These are phyloP conservation scores for Cladobotryum protrusum DNA, from an alignment of 2,329 filamentous ascomycete species.

Conservation along the genomic window DNA sequence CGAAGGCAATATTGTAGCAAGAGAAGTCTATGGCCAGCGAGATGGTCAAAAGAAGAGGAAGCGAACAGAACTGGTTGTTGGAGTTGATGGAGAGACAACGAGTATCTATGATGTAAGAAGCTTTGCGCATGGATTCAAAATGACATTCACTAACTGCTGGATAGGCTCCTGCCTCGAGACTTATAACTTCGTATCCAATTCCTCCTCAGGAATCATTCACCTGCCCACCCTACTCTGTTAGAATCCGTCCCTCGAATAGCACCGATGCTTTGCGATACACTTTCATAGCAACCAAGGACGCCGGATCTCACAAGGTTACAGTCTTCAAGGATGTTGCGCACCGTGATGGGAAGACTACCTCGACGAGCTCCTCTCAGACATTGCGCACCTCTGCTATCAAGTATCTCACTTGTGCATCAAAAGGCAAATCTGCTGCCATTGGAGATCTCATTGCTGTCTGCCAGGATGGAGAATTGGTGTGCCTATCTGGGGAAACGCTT, in stretches of 20 bases:
- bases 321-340: conserved; percentile 54
- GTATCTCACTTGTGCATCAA: conserved; percentile 29
- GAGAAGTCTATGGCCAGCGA: conserved; percentile 55
- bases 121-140: not conserved
- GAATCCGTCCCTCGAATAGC: conserved; percentile 42
- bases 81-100: conserved; percentile 58
- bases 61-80: conserved; percentile 57
- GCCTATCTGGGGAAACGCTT: conserved; percentile 50
- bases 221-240: conserved; percentile 54
- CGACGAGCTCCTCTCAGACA: conserved; percentile 40
- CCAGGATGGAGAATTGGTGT: conserved; percentile 54
- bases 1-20: conserved; percentile 47
- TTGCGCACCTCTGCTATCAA: conserved; percentile 33
- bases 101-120: conserved; percentile 58
- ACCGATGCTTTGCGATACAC: conserved; percentile 52
- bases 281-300: conserved; percentile 51
- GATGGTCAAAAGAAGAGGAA: conserved; percentile 55
- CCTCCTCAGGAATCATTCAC: conserved; percentile 59
- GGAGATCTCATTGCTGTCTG: conserved; percentile 49
- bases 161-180: conserved; percentile 53
- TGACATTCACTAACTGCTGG: not conserved
- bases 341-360: conserved; percentile 45
- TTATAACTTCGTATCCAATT: conserved; percentile 62
- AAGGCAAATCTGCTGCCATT: conserved; percentile 19
- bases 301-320: conserved; percentile 45